Conservation (phyloP, 352 stramenopile species). For the Aphanomyces stellatus region DNA sequence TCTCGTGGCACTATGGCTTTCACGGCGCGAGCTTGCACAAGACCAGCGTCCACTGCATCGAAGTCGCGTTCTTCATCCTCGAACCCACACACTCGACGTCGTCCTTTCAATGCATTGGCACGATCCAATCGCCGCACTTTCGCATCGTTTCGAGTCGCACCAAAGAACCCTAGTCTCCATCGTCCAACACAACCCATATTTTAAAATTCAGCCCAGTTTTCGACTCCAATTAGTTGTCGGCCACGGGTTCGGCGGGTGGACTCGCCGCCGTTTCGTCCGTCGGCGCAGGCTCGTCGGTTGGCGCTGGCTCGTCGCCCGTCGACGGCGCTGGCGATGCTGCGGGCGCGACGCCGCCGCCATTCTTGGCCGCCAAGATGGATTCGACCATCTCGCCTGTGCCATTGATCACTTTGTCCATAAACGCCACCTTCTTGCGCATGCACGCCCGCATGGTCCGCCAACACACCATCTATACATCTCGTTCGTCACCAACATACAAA, state of each 20-base stretch:
- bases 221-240: no score
- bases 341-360: background rate
- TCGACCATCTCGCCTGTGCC: constrained; percentile 60
- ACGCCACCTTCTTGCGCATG: constrained; percentile 65
- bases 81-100: background rate
- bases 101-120: constrained; percentile 4
- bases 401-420: constrained; percentile 54
- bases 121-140: constrained; percentile 8
- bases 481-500: background rate
- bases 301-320: background rate
- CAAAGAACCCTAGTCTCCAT: background rate
- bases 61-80: constrained; percentile 13
- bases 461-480: constrained; percentile 48
- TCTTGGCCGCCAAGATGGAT: constrained; percentile 38
- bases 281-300: background rate
- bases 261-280: no score
- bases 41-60: constrained; percentile 8
- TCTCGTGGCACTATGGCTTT: constrained; percentile 20
- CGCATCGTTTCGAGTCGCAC: constrained; percentile 13
- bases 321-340: background rate
- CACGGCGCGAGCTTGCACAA: constrained; percentile 11
- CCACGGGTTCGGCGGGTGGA: no score
- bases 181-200: background rate
- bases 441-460: constrained; percentile 74
- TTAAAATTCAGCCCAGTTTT: background rate